Conservation (phyloP, 768 basidiomycete genomes). For the Boletellus sp. region DNA sequence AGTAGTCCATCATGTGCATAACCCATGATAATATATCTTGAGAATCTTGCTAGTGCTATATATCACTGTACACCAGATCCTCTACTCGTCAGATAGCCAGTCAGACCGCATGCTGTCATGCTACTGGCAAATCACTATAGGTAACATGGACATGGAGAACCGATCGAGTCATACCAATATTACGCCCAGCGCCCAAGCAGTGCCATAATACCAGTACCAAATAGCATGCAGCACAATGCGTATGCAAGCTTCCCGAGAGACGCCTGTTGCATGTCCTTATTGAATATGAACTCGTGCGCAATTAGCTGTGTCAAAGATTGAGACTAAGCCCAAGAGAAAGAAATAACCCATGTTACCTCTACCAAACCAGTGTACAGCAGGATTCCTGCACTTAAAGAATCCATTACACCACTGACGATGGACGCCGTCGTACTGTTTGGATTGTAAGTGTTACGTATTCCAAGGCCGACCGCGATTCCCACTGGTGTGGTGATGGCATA, state of each 20-base stretch:
- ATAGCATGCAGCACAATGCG: conserved; percentile 71
- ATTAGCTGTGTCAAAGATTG: conserved; percentile 53
- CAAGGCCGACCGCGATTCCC: conserved; percentile 84
- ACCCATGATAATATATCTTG: too few species aligned
- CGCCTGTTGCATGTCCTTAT: conserved; percentile 75
- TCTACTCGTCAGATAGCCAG: too few species aligned
- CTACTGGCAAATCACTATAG: too few species aligned
- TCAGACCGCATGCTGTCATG: too few species aligned
- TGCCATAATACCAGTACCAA: conserved; percentile 87
- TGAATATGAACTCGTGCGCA: conserved; percentile 94
- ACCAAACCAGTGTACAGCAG: conserved; percentile 84
- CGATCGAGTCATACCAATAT: background rate
- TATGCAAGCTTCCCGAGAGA: conserved; percentile 65
- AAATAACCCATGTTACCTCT: conserved; percentile 45
- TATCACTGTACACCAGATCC: too few species aligned
- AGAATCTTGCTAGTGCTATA: too few species aligned
- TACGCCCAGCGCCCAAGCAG: conserved; percentile 88
- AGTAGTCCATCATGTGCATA: too few species aligned
- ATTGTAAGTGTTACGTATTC: conserved; percentile 74
- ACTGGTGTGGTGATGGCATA: conserved; percentile 83
- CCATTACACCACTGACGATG: conserved; percentile 82
- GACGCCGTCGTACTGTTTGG: conserved; percentile 70
- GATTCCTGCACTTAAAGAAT: conserved; percentile 84
- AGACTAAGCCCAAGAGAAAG: background rate
- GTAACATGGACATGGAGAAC: too few species aligned